Evolutionary conservation across 2,329 filamentous ascomycete genomes (phyloP).

Genomic region (Colletotrichum sojae): DNA sequence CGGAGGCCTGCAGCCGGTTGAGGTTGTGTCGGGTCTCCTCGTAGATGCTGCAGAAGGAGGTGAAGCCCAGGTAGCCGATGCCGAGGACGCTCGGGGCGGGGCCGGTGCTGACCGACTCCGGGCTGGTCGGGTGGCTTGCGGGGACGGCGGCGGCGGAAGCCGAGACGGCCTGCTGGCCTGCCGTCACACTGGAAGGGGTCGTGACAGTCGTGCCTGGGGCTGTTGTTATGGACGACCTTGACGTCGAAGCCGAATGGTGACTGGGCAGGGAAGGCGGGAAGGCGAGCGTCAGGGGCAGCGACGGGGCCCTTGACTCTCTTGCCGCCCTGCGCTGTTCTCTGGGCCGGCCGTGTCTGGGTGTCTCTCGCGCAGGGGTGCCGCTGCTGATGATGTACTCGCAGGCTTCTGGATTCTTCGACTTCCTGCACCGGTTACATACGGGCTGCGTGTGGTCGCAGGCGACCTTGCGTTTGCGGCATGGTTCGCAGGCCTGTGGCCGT

Average conservation of each 20-base stretch:
- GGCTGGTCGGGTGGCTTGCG: constrained; percentile 34
- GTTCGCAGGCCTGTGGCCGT: constrained; percentile 48
- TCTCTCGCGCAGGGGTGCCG: constrained; percentile 21
- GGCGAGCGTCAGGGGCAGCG: constrained; percentile 12
- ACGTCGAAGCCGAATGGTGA: not conserved
- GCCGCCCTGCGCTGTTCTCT: constrained; percentile 23
- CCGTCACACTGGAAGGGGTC: constrained; percentile 26
- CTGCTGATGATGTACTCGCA: constrained; percentile 54
- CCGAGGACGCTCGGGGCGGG: constrained; percentile 31
- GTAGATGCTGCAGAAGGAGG: constrained; percentile 58
- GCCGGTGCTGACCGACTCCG: constrained; percentile 27
- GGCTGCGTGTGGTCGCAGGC: constrained; percentile 60
- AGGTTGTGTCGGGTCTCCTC: constrained; percentile 58
- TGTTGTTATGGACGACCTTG: constrained; percentile 8
- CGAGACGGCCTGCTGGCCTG: constrained; percentile 28
- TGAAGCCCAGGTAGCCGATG: constrained; percentile 61
- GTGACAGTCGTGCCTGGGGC: constrained; percentile 1
- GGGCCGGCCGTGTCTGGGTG: not conserved
- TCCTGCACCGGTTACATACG: constrained; percentile 55
- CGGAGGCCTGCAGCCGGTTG: constrained; percentile 48
- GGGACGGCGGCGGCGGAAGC: not conserved
- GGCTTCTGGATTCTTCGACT: constrained; percentile 48
- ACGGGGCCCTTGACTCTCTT: constrained; percentile 12
- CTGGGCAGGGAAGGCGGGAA: not conserved
- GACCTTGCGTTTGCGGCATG: constrained; percentile 58